phyloP scores from a whole-genome alignment of 257 asterid species.

The Lantana camara region DNA sequence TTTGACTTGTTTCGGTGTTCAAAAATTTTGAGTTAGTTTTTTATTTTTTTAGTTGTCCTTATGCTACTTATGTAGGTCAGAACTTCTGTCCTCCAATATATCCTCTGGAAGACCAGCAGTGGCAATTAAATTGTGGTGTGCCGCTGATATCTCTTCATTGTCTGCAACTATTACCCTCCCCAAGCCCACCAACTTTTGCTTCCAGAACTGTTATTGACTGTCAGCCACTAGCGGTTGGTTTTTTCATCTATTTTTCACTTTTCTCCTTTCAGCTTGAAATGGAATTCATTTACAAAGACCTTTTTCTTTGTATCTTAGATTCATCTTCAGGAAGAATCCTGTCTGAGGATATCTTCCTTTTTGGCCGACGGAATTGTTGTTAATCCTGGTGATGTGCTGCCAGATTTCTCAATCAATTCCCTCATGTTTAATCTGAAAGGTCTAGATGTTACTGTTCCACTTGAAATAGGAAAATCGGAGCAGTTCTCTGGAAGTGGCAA shows the following conservation, averaged over 20 bases:
- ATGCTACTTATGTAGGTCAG: conserved; percentile 53
- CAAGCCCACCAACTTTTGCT: conserved; percentile 84
- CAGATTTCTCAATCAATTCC: conserved; percentile 76
- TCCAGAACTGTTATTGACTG: conserved; percentile 83
- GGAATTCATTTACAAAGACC: background rate
- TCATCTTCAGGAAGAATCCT: conserved; percentile 97
- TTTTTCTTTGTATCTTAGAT: conserved; percentile 54
- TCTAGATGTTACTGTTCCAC: conserved; percentile 73
- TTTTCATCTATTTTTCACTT: conserved; percentile 15
- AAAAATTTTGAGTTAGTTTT: too few species aligned
- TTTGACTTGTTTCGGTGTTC: conserved; percentile 29
- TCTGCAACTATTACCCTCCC: conserved; percentile 90
- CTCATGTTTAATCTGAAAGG: conserved; percentile 62
- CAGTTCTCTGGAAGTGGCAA: conserved; percentile 37
- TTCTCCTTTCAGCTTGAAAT: background rate
- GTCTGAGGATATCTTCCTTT: conserved; percentile 90
- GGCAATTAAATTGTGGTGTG: conserved; percentile 56
- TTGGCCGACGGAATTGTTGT: conserved; percentile 89
- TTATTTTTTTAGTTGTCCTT: conserved; percentile 19
- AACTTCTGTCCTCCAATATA: conserved; percentile 88
- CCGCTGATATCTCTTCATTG: conserved; percentile 78
- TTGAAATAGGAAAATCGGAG: conserved; percentile 48
- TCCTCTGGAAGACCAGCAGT: conserved; percentile 79
- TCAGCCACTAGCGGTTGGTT: conserved; percentile 79
- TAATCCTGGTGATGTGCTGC: conserved; percentile 63